phyloP scores from a whole-genome alignment of 2,329 filamentous ascomycete genomes.

The Cytospora chrysosperma region DNA sequence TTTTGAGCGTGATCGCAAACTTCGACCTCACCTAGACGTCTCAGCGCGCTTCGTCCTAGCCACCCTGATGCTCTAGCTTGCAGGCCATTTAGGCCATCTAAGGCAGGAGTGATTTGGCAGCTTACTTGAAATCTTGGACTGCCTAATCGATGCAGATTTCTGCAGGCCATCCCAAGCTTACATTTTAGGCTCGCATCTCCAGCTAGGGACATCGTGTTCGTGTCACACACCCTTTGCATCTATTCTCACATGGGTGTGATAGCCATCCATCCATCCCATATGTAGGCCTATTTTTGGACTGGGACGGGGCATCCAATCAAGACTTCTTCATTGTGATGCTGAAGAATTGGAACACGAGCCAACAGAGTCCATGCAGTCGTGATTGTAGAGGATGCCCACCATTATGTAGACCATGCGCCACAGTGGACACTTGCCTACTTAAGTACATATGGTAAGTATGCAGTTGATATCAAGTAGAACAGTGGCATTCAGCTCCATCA shows the following conservation, averaged over 20 bases:
- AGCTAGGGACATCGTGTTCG: no score
- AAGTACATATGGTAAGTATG: no score
- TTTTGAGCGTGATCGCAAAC: neutral
- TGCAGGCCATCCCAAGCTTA: neutral
- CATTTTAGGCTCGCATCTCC: neutral
- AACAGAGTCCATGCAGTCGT: neutral
- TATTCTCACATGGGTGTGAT: neutral
- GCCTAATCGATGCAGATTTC: neutral
- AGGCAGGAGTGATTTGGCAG: neutral
- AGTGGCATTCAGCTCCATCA: no score
- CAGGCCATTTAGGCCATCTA: conserved; percentile 2
- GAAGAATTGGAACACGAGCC: neutral
- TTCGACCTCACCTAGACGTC: neutral
- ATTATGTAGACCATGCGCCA: no score
- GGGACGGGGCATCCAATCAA: neutral
- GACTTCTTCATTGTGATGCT: neutral
- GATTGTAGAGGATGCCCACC: neutral
- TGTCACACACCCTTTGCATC: neutral
- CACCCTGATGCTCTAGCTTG: neutral
- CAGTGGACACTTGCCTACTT: no score
- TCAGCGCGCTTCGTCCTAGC: neutral
- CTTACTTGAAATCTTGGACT: neutral
- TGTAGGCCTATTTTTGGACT: neutral
- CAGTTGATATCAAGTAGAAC: no score
- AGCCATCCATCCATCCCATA: neutral